A percentile compares a stretch with the other conserved stretches of the same genome.
Evolutionary conservation across 345 rosid genomes (phyloP).

Genomic region (Citrus reticulata): DNA sequence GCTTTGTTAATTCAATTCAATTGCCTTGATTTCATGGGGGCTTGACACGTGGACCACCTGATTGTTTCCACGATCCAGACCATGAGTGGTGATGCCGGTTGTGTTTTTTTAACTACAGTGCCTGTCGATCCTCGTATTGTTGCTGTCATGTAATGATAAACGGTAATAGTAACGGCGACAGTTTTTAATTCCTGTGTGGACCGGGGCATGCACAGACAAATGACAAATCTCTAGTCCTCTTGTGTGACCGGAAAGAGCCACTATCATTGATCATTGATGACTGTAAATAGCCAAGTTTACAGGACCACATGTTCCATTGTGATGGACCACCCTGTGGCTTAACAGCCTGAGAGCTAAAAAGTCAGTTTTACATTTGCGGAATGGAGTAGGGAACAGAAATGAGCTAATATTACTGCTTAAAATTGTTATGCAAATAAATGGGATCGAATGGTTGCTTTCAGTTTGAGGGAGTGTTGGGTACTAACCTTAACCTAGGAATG

Average conservation of each 20-base stretch:
- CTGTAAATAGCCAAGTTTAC: neutral
- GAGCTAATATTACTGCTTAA: too few relatives aligned
- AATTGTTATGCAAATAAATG: neutral
- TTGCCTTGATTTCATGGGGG: constrained; percentile 24
- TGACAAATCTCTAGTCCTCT: neutral
- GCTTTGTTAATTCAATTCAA: too few relatives aligned
- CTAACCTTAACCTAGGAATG: too few relatives aligned
- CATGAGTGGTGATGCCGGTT: neutral
- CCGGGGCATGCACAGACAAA: neutral
- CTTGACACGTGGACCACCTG: constrained; percentile 35
- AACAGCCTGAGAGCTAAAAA: neutral
- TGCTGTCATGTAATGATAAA: neutral
- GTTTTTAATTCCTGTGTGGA: neutral
- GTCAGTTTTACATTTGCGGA: neutral
- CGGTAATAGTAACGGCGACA: neutral
- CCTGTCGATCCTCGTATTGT: constrained; percentile 23
- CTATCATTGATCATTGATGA: neutral
- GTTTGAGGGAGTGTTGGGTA: too few relatives aligned
- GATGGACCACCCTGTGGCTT: neutral
- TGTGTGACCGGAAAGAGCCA: neutral
- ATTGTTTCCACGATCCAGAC: neutral
- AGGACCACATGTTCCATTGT: neutral
- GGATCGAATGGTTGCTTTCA: neutral
- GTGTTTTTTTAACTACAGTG: neutral
- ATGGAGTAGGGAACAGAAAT: neutral